Percentiles rank a stretch among this genome's conserved stretches.
phyloP scores from a whole-genome alignment of 108 stramenopile genomes.

The Aureococcus anophagefferens region DNA sequence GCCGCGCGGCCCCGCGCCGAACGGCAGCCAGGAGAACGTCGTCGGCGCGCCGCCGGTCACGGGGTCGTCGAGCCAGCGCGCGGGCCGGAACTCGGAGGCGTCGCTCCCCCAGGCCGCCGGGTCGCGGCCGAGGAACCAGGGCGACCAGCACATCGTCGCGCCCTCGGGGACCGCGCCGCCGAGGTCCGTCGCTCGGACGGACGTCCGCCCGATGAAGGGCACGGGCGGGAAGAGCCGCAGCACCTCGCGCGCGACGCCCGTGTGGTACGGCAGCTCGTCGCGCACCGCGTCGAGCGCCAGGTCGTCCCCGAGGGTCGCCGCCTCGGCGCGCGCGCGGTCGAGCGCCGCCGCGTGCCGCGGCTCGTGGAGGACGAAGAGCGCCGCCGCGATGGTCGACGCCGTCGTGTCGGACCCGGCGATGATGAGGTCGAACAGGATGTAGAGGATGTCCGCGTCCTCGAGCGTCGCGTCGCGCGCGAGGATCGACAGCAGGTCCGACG shows the following conservation, averaged over 20 bases:
- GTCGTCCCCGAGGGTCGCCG: constrained; percentile 1
- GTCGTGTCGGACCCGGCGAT: too few species aligned
- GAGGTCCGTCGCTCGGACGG: background rate
- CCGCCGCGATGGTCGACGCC: too few species aligned
- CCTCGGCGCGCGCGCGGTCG: constrained; percentile 4
- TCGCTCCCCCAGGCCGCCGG: constrained; percentile 3
- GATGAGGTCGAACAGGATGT: background rate
- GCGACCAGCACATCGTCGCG: constrained; percentile 15
- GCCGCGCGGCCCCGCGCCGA: constrained; percentile 22
- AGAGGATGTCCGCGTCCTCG: constrained; percentile 16
- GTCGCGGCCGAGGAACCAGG: constrained; percentile 18
- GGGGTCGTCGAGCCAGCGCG: constrained; percentile 18
- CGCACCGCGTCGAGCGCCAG: background rate
- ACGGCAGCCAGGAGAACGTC: constrained; percentile 19
- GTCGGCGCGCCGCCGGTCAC: constrained; percentile 9
- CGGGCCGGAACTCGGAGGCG: constrained; percentile 13
- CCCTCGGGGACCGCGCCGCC: constrained; percentile 4
- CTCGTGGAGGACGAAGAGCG: background rate
- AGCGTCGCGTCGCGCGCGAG: constrained; percentile 7
- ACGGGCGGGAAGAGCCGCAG: constrained; percentile 19
- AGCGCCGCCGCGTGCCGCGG: constrained; percentile 11
- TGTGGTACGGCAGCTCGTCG: constrained; percentile 2
- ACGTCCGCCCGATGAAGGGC: constrained; percentile 19
- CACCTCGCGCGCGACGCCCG: constrained; percentile 14
- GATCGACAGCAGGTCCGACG: constrained; percentile 10